Evolutionary conservation across 257 asterid genomes (phyloP).

Genomic region (Nemophila menziesii): DNA sequence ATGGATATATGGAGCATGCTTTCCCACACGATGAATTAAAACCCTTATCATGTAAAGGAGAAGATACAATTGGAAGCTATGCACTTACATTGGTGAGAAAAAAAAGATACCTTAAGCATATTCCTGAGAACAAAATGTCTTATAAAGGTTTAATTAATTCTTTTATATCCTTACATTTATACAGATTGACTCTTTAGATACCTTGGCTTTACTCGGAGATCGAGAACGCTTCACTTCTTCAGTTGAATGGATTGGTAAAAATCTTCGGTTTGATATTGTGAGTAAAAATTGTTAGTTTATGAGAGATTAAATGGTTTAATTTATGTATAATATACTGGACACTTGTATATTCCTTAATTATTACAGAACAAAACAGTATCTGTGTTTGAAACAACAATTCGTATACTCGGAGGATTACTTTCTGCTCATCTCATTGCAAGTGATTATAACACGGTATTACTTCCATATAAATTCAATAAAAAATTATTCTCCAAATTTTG

Average conservation of each 20-base stretch:
- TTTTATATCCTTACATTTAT: constrained; percentile 7
- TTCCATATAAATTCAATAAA: constrained; percentile 1
- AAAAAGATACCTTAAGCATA: neutral
- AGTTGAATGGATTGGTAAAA: constrained; percentile 99
- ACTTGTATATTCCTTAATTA: constrained; percentile 10
- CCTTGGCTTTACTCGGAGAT: constrained; percentile 93
- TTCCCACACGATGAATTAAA: constrained; percentile 86
- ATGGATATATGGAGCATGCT: constrained; percentile 88
- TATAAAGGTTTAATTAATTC: constrained; percentile 7
- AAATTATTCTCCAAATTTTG: constrained; percentile 5
- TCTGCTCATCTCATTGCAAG: constrained; percentile 98
- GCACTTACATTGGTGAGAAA: constrained; percentile 77
- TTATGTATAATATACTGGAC: neutral
- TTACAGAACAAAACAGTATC: constrained; percentile 97
- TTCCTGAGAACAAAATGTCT: neutral
- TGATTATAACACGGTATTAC: constrained; percentile 81
- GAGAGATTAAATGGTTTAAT: neutral
- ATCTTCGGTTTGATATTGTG: constrained; percentile 98
- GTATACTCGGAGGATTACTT: constrained; percentile 92
- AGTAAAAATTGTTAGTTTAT: constrained; percentile 33
- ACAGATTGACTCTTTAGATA: constrained; percentile 93
- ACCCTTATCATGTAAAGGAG: constrained; percentile 93
- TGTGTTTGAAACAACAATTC: constrained; percentile 89
- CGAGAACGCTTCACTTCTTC: constrained; percentile 62
- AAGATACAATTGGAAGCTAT: constrained; percentile 97